These are phyloP conservation scores for Fusarium irregulare DNA, from an alignment of 2,329 filamentous ascomycete genomes.

Conservation along the genomic window DNA sequence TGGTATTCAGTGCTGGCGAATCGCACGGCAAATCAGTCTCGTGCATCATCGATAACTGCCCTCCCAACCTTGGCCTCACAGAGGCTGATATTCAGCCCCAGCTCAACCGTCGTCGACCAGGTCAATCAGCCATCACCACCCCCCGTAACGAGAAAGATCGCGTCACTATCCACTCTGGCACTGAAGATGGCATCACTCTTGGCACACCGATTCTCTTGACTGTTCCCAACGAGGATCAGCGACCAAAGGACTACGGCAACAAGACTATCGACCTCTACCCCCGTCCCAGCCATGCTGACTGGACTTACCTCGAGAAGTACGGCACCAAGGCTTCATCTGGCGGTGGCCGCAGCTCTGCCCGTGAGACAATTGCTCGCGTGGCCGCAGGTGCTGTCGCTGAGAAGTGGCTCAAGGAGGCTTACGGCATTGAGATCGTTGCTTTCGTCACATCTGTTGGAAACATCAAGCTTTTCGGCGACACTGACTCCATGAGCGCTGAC, in stretches of 20 bases:
- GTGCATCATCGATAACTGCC: slow-evolving; percentile 93
- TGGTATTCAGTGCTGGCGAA: slow-evolving; percentile 57
- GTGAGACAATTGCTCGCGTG: slow-evolving; percentile 94
- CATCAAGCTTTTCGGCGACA: slow-evolving; percentile 51
- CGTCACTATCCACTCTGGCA: slow-evolving; percentile 92
- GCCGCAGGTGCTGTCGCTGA: slow-evolving; percentile 93
- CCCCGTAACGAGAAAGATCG: slow-evolving; percentile 92
- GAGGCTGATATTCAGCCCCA: slow-evolving; percentile 94
- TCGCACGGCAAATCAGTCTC: slow-evolving; percentile 94
- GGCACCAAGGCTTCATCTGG: slow-evolving; percentile 91
- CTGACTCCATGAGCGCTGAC: slow-evolving; percentile 72
- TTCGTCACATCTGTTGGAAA: slow-evolving; percentile 87
- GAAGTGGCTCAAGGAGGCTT: slow-evolving; percentile 84
- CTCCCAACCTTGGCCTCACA: slow-evolving; percentile 85
- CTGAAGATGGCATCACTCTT: slow-evolving; percentile 87
- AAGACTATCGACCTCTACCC: slow-evolving; percentile 93
- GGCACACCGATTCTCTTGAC: slow-evolving; percentile 91
- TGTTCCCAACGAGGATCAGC: slow-evolving; percentile 91
- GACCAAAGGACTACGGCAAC: slow-evolving; percentile 90
- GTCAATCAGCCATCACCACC: slow-evolving; percentile 90
- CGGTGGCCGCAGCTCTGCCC: slow-evolving; percentile 89
- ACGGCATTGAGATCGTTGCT: slow-evolving; percentile 90
- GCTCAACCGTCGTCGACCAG: slow-evolving; percentile 89
- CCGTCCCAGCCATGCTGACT: slow-evolving; percentile 92
- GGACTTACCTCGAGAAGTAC: slow-evolving; percentile 98